phyloP scores from a whole-genome alignment of 164 flowering plant species.

The Protea cynaroides region DNA sequence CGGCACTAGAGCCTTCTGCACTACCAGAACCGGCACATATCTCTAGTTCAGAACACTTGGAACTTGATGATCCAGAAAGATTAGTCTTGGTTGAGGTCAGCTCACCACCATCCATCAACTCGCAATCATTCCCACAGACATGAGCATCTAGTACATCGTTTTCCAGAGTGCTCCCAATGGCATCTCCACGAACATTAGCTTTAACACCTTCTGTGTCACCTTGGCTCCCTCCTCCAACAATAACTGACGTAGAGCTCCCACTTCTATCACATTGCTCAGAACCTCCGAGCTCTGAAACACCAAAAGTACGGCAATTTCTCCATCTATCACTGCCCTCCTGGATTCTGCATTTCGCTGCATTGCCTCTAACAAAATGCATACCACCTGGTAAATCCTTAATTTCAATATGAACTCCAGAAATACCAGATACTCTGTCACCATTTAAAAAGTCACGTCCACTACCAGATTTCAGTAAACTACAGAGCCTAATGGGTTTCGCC shows the following conservation, averaged over 20 bases:
- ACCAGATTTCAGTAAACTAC: not conserved
- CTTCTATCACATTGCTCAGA: slow-evolving; percentile 11
- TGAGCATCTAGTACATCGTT: slow-evolving; percentile 7
- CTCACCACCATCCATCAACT: not conserved
- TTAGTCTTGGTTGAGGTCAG: slow-evolving; percentile 19
- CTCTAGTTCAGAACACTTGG: slow-evolving; percentile 29
- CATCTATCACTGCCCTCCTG: slow-evolving; percentile 20
- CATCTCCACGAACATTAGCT: slow-evolving; percentile 1
- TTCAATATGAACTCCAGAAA: slow-evolving; percentile 10
- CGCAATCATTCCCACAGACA: not conserved
- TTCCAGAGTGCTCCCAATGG: not conserved
- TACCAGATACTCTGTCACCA: slow-evolving; percentile 5
- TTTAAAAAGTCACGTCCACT: slow-evolving; percentile 4
- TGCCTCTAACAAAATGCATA: slow-evolving; percentile 5
- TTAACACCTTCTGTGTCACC: slow-evolving; percentile 10
- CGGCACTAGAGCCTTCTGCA: slow-evolving; percentile 19
- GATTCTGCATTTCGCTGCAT: slow-evolving; percentile 2
- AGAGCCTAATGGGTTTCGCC: slow-evolving; percentile 13
- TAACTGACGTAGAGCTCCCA: slow-evolving; percentile 4
- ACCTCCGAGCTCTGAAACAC: slow-evolving; percentile 8
- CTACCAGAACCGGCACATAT: slow-evolving; percentile 29
- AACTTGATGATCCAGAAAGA: slow-evolving; percentile 28
- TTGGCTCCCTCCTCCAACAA: slow-evolving; percentile 3
- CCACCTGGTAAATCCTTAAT: slow-evolving; percentile 6
- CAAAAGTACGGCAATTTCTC: slow-evolving; percentile 20